Evolutionary conservation across 139 green algal genomes (phyloP), one percentile per base, ranked within the genome.

Genomic region (Spirogloea muscicola): DNA sequence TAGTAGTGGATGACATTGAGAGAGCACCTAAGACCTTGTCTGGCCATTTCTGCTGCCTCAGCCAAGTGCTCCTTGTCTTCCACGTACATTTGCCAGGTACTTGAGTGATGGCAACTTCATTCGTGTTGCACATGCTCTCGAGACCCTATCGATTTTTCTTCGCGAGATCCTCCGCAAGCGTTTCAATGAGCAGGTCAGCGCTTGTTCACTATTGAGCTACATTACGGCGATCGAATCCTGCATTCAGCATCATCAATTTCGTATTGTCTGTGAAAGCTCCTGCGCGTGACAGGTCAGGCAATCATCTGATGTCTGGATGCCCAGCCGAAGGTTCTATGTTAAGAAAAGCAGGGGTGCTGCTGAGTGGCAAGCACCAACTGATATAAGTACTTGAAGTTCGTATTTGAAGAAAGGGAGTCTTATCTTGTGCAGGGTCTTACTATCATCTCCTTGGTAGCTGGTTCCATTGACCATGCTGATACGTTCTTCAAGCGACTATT

Each of bases 101-200:
- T 31, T 79, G 64, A 27, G 37, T 27, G 71, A 79, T 6, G 71
- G 46, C 4, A 79, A 61, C 29, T 79, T 79, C 33, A 79, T 79
- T 7, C 71, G 71, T 51, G 71, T 79, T 29, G 71, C 71, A 5
- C 71, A 79, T 68, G 71, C 71, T 1, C 49, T 66, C 16, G 71
- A 77, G 38, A 76, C 71, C 25, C 10, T 62, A 29, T 34, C 71
- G 29, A 5, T 79, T 29, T 31, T 79, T 5, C 34, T 76, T 16
- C 36, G 71, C 3, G 71, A 79, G 63, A 77, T 79, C 31, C 76
- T 79, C 46, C 41, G 44, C 33, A 79, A 79, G 43, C 27, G 71
- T 16, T 79, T 79, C 29, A 49, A 21, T 1, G 71, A 79, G 33
- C 71, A 79, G 59, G 71, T 79, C 33, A 62, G n/a, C n/a, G n/a